Evolutionary conservation across 495 filamentous ascomycete genomes (phyloP).

Genomic region (Xylona heveae): DNA sequence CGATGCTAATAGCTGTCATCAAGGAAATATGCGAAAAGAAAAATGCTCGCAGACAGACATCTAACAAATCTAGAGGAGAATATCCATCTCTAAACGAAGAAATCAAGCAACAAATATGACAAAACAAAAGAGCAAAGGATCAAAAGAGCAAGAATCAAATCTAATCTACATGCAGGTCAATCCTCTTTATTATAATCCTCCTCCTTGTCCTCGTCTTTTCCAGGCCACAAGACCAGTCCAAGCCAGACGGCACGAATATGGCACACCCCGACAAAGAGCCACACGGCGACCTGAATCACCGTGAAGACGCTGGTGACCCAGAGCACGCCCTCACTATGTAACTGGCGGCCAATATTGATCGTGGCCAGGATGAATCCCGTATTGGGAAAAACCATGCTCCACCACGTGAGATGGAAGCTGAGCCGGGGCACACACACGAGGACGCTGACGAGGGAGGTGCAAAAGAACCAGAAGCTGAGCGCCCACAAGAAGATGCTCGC

Average conservation of each 20-base stretch:
- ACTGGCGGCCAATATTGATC: conserved; percentile 21
- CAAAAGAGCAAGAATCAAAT: too few relatives aligned
- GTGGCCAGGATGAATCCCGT: conserved; percentile 25
- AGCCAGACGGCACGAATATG: conserved; percentile 24
- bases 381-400: conserved; percentile 29
- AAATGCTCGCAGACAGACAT: too few relatives aligned
- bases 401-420: conserved; percentile 25
- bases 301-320: conserved; percentile 28
- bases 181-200: too few relatives aligned
- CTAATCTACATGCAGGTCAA: too few relatives aligned
- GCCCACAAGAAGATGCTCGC: conserved; percentile 45
- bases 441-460: conserved; percentile 30
- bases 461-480: conserved; percentile 53
- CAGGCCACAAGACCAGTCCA: conserved; percentile 6
- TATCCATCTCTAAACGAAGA: too few relatives aligned
- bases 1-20: too few relatives aligned
- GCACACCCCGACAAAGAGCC: conserved; percentile 30
- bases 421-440: conserved; percentile 26
- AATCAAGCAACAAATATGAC: too few relatives aligned
- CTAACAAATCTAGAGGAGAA: too few relatives aligned
- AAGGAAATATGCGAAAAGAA: too few relatives aligned
- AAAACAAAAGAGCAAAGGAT: too few relatives aligned
- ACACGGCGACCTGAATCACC: conserved; percentile 30
- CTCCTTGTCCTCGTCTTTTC: conserved; percentile 11
- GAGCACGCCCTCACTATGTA: conserved; percentile 19